Conservation (phyloP, 163 green algal genomes). For the Chlorella variabilis region DNA sequence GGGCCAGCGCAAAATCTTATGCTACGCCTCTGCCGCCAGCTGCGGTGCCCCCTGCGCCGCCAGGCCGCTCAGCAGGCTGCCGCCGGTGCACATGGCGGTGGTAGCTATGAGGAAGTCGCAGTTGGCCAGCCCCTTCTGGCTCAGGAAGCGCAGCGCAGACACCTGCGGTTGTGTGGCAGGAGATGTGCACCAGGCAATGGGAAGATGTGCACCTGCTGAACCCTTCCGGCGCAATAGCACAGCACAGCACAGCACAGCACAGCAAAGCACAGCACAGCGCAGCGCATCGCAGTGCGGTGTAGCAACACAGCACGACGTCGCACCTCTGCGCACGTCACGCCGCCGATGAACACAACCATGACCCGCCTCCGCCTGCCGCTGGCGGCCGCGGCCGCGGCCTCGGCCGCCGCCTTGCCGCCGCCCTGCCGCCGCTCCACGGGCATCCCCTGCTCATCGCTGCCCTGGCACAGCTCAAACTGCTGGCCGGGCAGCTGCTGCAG, state of each 20-base stretch:
- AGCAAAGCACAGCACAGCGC: background rate
- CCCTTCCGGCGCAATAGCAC: too few relatives aligned
- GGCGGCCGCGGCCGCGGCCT: constrained; percentile 9
- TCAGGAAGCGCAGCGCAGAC: constrained; percentile 81
- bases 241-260: too few relatives aligned
- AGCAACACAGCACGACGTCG: background rate
- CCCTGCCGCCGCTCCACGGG: constrained; percentile 46
- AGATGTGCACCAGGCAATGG: too few relatives aligned
- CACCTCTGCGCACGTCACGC: constrained; percentile 87
- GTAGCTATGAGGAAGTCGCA: constrained; percentile 78
- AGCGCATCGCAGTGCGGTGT: background rate
- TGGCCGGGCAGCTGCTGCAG: constrained; percentile 75
- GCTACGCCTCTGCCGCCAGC: constrained; percentile 4
- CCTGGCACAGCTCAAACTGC: constrained; percentile 79
- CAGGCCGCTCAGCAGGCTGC: constrained; percentile 57
- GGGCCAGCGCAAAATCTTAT: too few relatives aligned
- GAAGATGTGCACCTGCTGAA: too few relatives aligned
- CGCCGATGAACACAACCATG: constrained; percentile 89
- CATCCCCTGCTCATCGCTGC: constrained; percentile 55
- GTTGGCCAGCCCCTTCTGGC: constrained; percentile 32
- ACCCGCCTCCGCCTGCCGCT: constrained; percentile 50
- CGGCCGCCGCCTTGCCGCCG: constrained; percentile 4
- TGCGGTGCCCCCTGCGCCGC: background rate
- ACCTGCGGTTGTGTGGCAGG: constrained; percentile 40
- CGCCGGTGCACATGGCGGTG: constrained; percentile 78